phyloP scores from a whole-genome alignment of 768 basidiomycete species.

The Termitomyces sp. region DNA sequence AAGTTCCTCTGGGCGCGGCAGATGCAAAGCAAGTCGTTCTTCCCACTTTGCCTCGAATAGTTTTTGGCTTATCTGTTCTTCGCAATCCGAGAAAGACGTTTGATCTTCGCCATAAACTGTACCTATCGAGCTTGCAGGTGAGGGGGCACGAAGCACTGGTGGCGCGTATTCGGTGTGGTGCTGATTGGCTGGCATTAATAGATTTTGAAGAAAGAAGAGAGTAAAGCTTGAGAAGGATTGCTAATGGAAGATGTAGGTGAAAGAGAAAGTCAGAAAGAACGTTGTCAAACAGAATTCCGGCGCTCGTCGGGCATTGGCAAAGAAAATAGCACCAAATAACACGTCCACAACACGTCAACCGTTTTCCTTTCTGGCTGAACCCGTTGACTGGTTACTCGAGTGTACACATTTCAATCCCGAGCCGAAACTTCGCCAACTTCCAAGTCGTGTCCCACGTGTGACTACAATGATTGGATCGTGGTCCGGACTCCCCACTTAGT shows the following conservation, averaged over 20 bases:
- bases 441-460: no score
- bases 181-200: slow-evolving; percentile 19
- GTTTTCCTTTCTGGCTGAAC: no score
- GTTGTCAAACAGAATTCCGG: background rate
- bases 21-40: slow-evolving; percentile 32
- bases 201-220: background rate
- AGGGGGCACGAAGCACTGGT: slow-evolving; percentile 44
- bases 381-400: background rate
- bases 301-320: background rate
- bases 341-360: slow-evolving; percentile 6
- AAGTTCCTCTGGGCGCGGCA: slow-evolving; percentile 37
- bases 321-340: slow-evolving; percentile 1
- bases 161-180: slow-evolving; percentile 44
- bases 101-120: slow-evolving; percentile 43
- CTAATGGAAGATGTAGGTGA: background rate
- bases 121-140: slow-evolving; percentile 51
- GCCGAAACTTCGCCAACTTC: no score
- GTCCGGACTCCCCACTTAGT: no score
- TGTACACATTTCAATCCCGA: background rate
- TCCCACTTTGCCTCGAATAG: slow-evolving; percentile 43
- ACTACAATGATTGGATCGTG: no score
- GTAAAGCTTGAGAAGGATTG: background rate
- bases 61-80: slow-evolving; percentile 30
- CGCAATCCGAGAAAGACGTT: slow-evolving; percentile 43
- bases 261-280: background rate